Evolutionary conservation across 2,329 filamentous ascomycete species (phyloP), one percentile per base, ranked within the genome.

Genomic region (Seiridium cupressi): DNA sequence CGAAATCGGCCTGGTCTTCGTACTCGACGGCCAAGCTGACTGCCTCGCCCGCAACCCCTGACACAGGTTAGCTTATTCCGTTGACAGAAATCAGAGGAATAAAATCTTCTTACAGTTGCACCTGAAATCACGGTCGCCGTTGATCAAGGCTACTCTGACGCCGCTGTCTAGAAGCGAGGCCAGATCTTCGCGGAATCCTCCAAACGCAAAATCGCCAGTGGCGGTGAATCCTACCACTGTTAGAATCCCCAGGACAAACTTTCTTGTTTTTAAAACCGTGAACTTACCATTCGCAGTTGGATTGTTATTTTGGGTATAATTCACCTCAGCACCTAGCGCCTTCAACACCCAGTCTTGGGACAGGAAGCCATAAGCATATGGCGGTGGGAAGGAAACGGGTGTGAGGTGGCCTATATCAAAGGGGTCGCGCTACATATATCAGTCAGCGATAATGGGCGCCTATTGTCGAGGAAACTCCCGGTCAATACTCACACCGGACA

Each of bases 301-400:
- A 36, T 49, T 51, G 55, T 26, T 26, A 8, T 58, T 46, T 13
- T 13, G 74, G 69, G 3, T 83, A 72, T 80, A 87, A 70, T 88
- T 88, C 36, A 87, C 70, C 0, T 83, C 83, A 0, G 85, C 81
- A 8, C 86, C 87, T 1, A 89, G 77, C 0, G 79, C 82, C 4
- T 72, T 69, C 67, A 86, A 85, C 0, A 87, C 79, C 66, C 79
- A 78, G 2, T 77, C 70, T 42, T 81, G 77, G 68, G 83, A 86
- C 51, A 89, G 74, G 68, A 76, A 88, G 1, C 82, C 84, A 2
- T 76, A 68, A 57, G 78, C 80, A 68, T 81, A 86, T n/a, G 76
- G 72, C 2, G 78, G 76, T 0, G 82, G 82, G 56, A 82, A 84
- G 0, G 81, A 76, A 31, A 81, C 78, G 0, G 76, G 76, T 10